These are phyloP conservation scores for Pseudocercospora fijiensis DNA, from an alignment of 2,329 filamentous ascomycete genomes.

Conservation along the genomic window DNA sequence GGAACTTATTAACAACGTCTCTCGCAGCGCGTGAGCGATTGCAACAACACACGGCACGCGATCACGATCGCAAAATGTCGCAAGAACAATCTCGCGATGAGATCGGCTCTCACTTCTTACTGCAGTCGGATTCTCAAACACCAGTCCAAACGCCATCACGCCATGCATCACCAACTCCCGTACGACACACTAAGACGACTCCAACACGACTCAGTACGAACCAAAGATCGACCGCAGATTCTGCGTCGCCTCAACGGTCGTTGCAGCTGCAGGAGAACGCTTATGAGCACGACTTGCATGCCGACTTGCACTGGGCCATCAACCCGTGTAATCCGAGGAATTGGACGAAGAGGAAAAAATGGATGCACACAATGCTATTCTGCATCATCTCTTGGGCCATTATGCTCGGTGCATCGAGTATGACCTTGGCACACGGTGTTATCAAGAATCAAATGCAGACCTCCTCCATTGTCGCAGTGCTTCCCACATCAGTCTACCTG, in stretches of 20 bases:
- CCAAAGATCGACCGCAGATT: neutral
- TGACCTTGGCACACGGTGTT: constrained; percentile 13
- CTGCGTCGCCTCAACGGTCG: neutral
- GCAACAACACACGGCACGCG: neutral
- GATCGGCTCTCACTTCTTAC: neutral
- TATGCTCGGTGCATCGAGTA: constrained; percentile 26
- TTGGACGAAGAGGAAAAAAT: constrained; percentile 37
- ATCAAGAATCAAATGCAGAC: constrained; percentile 50
- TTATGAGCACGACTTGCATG: constrained; percentile 15
- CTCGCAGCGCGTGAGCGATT: neutral
- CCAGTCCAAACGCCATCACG: neutral
- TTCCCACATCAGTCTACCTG: constrained; percentile 60
- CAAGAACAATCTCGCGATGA: neutral
- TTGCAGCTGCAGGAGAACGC: neutral
- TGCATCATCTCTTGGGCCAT: constrained; percentile 41
- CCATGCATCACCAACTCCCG: neutral
- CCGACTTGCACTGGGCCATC: constrained; percentile 20
- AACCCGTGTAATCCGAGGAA: constrained; percentile 40
- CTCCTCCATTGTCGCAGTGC: constrained; percentile 53
- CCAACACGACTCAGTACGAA: neutral
- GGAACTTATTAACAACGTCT: neutral
- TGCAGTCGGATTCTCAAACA: neutral
- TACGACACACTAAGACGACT: neutral
- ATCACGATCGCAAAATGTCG: neutral
- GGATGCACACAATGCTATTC: constrained; percentile 39